Base-by-base conservation (phyloP, 306 rosid genomes). In the Spatholobus suberectus region DNA sequence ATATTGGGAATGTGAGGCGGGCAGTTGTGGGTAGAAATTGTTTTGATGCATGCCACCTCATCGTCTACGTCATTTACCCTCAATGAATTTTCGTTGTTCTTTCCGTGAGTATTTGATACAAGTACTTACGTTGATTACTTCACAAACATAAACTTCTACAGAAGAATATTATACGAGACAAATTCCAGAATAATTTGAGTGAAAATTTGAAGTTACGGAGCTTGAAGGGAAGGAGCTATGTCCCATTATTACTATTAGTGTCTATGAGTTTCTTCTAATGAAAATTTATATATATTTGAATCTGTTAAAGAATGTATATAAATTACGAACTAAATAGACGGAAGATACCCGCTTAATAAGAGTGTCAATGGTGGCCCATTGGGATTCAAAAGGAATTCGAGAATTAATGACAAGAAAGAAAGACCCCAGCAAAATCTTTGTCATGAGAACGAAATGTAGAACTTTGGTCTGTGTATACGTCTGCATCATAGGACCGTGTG, bases 401-500 rank as follows among this genome's bases (percentile, higher is more conserved):
- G 68, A 47, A 71, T 72, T 59, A 73, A 38, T 72, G 70, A 71
- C 75, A 71, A 55, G 49, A 47, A 32, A 14, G 83, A 75, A 41
- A 23, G 44, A 11, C 15, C 35, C 26, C 23, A 47, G 37, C 57
- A 44, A 63, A 44, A 44, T 68, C 62, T 34, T 51, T 79, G 49
- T 62, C 81, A 75, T n/a, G 78, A 23, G 26, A 61, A 70, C 32
- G 65, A 49, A 46, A 79, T 35, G 38, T 65, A 43, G 18, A 79
- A 58, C 13, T 72, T 80, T 46, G 78, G 80, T 67, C 37, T 15
- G 71, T 46, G 1, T 66, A 23, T 65, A 20, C 1, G 61, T 87
- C 87, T 75, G 40, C 73, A 55, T 73, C 86, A 37, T 1, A 69
- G 75, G 89, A 79, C 89, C 86, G 27, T 54, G 84, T 80, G 82